Conservation (phyloP, 495 filamentous ascomycete genomes). For the Aspergillus leporis region DNA sequence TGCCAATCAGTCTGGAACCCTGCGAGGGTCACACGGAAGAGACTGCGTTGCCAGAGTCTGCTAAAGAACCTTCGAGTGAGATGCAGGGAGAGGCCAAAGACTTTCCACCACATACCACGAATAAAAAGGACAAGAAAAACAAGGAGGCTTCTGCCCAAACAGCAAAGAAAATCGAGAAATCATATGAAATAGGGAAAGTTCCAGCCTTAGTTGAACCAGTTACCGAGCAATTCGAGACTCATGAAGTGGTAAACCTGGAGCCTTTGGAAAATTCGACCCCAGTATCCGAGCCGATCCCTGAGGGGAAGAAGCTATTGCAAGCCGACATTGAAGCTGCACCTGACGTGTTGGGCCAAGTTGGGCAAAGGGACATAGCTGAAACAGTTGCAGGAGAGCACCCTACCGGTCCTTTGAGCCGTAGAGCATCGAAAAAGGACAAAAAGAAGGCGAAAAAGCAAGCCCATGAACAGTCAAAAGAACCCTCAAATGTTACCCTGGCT, state of each 20-base stretch:
- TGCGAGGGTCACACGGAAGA: background rate
- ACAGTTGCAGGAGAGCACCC: conserved; percentile 5
- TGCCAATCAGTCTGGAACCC: background rate
- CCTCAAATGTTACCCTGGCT: background rate
- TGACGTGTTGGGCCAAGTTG: conserved; percentile 10
- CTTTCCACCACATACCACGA: conserved; percentile 18
- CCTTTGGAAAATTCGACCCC: background rate
- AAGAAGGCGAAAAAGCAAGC: conserved; percentile 27
- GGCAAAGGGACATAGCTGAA: background rate
- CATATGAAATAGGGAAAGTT: background rate
- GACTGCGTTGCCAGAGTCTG: background rate
- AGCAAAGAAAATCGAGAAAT: background rate
- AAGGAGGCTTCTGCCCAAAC: conserved; percentile 8
- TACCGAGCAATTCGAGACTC: background rate
- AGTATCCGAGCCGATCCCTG: background rate
- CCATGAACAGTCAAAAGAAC: conserved; percentile 17
- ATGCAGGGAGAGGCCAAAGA: conserved; percentile 2
- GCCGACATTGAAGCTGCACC: conserved; percentile 13
- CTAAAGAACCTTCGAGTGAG: background rate
- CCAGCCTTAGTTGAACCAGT: background rate
- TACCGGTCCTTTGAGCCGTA: conserved; percentile 15
- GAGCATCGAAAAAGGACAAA: conserved; percentile 34
- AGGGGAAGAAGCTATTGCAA: background rate
- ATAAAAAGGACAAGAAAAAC: conserved; percentile 33
- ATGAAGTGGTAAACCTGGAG: background rate